A percentile compares a stretch with the other conserved stretches of the same genome.
These are phyloP conservation scores for Batrachochytrium dendrobatidis DNA, from an alignment of 371 early-diverging fungal species.

Conservation along the genomic window DNA sequence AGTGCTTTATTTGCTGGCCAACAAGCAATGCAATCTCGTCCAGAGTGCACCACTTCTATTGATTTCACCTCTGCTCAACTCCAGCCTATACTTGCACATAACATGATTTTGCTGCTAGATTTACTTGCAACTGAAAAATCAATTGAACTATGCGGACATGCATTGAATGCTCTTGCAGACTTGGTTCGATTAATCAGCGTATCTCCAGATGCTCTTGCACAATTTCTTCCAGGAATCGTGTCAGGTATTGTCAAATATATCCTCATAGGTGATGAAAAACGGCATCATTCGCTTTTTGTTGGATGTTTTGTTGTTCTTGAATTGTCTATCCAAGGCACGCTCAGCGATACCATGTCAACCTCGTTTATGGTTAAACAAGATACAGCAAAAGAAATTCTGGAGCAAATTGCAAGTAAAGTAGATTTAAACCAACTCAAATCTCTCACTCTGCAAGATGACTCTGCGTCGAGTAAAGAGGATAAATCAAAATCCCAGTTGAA, in stretches of 20 bases:
- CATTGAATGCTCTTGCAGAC: constrained; percentile 28
- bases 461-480: too few species aligned
- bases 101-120: constrained; percentile 31
- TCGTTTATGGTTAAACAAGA: background rate
- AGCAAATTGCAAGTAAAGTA: background rate
- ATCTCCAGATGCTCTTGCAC: constrained; percentile 30
- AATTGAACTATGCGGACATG: constrained; percentile 32
- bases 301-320: constrained; percentile 20
- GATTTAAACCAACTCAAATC: background rate
- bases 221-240: constrained; percentile 37
- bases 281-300: constrained; percentile 41
- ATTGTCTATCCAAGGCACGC: background rate
- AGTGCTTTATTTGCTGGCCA: background rate
- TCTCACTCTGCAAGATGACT: too few species aligned
- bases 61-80: constrained; percentile 11
- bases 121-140: constrained; percentile 23
- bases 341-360: background rate
- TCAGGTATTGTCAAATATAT: constrained; percentile 37
- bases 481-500: too few species aligned
- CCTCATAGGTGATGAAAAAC: constrained; percentile 37
- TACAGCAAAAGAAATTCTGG: background rate
- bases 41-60: constrained; percentile 3
- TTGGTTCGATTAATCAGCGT: constrained; percentile 31
- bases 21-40: background rate
- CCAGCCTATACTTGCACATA: constrained; percentile 20